Evolutionary conservation across 2,329 filamentous ascomycete species (phyloP).

Genomic region (Simplicillium aogashimaense): DNA sequence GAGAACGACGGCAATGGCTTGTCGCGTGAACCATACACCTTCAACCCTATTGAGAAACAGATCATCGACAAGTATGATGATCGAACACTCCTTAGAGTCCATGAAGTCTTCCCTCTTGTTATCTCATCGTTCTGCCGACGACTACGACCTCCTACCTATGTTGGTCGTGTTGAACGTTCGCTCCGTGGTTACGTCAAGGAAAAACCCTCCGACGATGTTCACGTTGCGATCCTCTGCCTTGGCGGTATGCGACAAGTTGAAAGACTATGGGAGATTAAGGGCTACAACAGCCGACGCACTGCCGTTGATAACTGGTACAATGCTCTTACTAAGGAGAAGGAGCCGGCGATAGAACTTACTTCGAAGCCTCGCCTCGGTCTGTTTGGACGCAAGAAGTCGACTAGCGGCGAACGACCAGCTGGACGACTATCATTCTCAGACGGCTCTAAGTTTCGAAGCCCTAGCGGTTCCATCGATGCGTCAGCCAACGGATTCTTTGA

Average conservation of each 20-base stretch:
- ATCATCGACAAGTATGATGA: conserved; percentile 58
- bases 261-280: conserved; percentile 56
- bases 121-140: conserved; percentile 55
- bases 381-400: conserved; percentile 49
- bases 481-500: conserved; percentile 15
- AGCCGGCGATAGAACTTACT: conserved; percentile 32
- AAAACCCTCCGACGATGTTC: conserved; percentile 51
- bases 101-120: conserved; percentile 55
- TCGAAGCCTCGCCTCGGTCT: conserved; percentile 40
- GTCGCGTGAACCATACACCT: conserved; percentile 41
- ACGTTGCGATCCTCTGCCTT: conserved; percentile 48
- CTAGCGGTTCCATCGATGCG: conserved; percentile 19
- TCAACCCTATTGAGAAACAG: conserved; percentile 52
- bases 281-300: conserved; percentile 49
- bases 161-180: conserved; percentile 51
- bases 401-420: conserved; percentile 14
- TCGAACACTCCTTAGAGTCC: conserved; percentile 49
- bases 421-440: conserved; percentile 13
- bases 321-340: conserved; percentile 33
- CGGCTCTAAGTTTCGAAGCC: conserved; percentile 14
- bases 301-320: conserved; percentile 53
- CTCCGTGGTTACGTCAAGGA: conserved; percentile 55
- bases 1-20: conserved; percentile 42
- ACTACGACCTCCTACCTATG: conserved; percentile 54
- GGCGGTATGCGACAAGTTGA: conserved; percentile 55